Base-by-base conservation (phyloP, 1,284 basidiomycete genomes). In the Heliocybe sulcata region DNA sequence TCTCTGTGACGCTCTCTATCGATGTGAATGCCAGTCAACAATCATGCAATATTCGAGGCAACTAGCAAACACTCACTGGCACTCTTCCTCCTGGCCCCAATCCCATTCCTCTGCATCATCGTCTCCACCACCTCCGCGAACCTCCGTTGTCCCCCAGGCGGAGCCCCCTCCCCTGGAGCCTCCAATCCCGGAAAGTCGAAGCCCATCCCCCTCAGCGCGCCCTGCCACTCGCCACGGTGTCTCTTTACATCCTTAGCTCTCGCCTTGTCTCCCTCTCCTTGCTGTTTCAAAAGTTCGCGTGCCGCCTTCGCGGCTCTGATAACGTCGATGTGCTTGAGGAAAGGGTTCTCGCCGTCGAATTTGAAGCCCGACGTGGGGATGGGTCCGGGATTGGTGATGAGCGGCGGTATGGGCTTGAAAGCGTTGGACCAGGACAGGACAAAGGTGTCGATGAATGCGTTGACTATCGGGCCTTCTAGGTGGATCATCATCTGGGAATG, bases 361-460 rank as follows among this genome's bases (percentile, higher is more conserved):
- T 72, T 70, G 65, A 79, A 81, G 29, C 62, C 65, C 35, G 55
- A 61, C 20, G 60, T 57, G 12, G 63, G 60, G 25, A 42, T 57
- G 51, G 62, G 60, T 26, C 52, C 64, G 16, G 66, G 65, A 55
- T 68, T 60, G 45, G 55, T 54, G 45, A 68, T 73, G 59, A 64
- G 71, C 23, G 87, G 87, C 3, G 88, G 66, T 2, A 80, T 73
- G 3, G 87, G 87, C 14, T 75, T 64, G 57, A 89, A 72, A 25
- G 68, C 67, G 56, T 81, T 79, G 58, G 72, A 77, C 85, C 85
- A 89, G 27, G 79, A 80, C 58, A 87, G 75, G 35, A 91, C 75
- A 14, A 83, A 83, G 67, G 82, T 82, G 65, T 91, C 88, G 68
- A 90, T 90, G 59, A 91, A 76, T 3, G 82, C 75, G 57, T 69